Evolutionary conservation across 202 grass and related monocot genomes (phyloP), one percentile per base, ranked within the genome.

Genomic region (Eragrostis tef): DNA sequence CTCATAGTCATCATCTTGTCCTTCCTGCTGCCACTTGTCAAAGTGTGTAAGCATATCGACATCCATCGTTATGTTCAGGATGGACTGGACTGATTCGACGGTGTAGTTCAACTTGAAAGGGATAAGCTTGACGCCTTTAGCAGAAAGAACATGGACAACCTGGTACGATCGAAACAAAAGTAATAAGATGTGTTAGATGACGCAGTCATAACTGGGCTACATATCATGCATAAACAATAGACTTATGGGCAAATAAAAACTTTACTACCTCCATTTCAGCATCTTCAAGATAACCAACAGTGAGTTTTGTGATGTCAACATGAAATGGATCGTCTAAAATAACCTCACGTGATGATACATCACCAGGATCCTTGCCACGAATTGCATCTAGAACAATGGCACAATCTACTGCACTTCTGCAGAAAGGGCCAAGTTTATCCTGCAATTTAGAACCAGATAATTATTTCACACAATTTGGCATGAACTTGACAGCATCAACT

Each of bases 371-470:
- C 51, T 82, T 88, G 20, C 92, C 95, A 41, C 90, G 86, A 75
- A 98, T 91, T 26, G 76, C 31, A 53, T 98, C 92, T 47, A 98
- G 72, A 42, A 98, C 60, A 61, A 98, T 70, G 76, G 90, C 84
- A 70, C 90, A 98, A 78, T 94, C 95, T 60, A 84, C 81, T 54
- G 95, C 90, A 39, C 86, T 94, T 89, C 94, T 94, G 81, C 95
- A 98, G 82, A 98, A 88, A 81, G 90, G 92, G 45, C 95, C 95
- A 62, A 94, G 88, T 84, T 98, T 98, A 86, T 98, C 95, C 90
- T 98, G 87, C 21, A 87, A 78, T 78, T 73, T 77, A 77, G 11
- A 39, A 74, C 22, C 69, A 78, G 3, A 81, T 69, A 71, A 17
- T 71, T 41, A 75, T 64, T 20, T 67, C 41, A 77, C 9, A 70